Conservation (phyloP, 257 asterid species). For the Linaria vulgaris region DNA sequence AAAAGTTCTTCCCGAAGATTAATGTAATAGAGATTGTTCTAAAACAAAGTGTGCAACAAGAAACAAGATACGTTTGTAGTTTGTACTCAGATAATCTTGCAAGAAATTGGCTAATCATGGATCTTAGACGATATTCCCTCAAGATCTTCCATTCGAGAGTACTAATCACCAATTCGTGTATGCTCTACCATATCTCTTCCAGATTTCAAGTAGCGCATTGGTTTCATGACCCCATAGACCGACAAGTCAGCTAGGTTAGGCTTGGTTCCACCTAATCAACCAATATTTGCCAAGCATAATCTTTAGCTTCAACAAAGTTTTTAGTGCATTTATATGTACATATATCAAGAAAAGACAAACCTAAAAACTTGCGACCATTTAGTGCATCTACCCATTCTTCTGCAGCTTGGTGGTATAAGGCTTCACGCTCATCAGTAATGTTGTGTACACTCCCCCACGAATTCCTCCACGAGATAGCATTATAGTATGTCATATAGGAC, state of each 20-base stretch:
- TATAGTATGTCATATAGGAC: too few species aligned
- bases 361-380: conserved; percentile 81
- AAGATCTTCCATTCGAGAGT: conserved; percentile 72
- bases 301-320: not conserved
- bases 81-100: too few species aligned
- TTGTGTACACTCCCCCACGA: too few species aligned
- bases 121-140: conserved; percentile 72
- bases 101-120: too few species aligned
- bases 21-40: too few species aligned
- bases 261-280: conserved; percentile 66
- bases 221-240: conserved; percentile 82
- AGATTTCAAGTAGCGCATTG: conserved; percentile 81
- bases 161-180: conserved; percentile 90
- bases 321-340: conserved; percentile 5
- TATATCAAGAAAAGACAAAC: conserved; percentile 30
- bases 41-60: too few species aligned
- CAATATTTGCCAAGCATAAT: conserved; percentile 16
- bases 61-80: too few species aligned
- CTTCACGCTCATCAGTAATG: conserved; percentile 80
- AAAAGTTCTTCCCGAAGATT: too few species aligned
- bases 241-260: conserved; percentile 95
- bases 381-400: conserved; percentile 94
- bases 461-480: too few species aligned
- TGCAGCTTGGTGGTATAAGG: conserved; percentile 88
- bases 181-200: conserved; percentile 91